Conservation (phyloP, 2,329 filamentous ascomycete species). For the Nigrograna mackinnonii region DNA sequence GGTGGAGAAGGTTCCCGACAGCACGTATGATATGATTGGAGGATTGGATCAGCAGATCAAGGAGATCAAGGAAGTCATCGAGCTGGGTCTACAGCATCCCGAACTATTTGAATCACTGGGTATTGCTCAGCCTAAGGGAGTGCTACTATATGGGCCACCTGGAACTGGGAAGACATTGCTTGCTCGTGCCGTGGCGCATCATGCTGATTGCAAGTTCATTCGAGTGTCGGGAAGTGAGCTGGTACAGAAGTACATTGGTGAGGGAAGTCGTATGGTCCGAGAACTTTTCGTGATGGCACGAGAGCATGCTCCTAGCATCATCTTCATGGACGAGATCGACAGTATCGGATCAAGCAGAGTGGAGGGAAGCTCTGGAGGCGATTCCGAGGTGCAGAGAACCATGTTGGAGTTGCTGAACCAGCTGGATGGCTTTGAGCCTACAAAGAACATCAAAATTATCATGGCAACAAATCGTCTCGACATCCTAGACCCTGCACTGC, state of each 20-base stretch:
- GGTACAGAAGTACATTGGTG: slow-evolving; percentile 99
- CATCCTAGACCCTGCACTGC: slow-evolving; percentile 90
- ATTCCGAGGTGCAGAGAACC: slow-evolving; percentile 96
- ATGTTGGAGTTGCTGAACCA: slow-evolving; percentile 99
- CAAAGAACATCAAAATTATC: slow-evolving; percentile 99
- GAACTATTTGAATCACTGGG: slow-evolving; percentile 99
- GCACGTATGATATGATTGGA: slow-evolving; percentile 99
- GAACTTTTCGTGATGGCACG: slow-evolving; percentile 99
- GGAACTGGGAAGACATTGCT: slow-evolving; percentile 97
- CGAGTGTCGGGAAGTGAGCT: slow-evolving; percentile 93
- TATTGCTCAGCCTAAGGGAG: slow-evolving; percentile 97
- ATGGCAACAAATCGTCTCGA: slow-evolving; percentile 99
- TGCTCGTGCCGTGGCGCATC: slow-evolving; percentile 93
- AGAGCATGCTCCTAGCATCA: slow-evolving; percentile 97
- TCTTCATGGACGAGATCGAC: slow-evolving; percentile 99
- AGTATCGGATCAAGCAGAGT: slow-evolving; percentile 97
- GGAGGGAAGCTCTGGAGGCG: slow-evolving; percentile 91
- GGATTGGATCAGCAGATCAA: slow-evolving; percentile 99
- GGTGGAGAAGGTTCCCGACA: slow-evolving; percentile 99
- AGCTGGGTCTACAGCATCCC: slow-evolving; percentile 96
- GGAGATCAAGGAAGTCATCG: slow-evolving; percentile 99
- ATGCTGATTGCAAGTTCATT: slow-evolving; percentile 99
- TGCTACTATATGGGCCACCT: slow-evolving; percentile 92
- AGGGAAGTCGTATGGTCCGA: slow-evolving; percentile 96
- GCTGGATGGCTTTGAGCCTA: slow-evolving; percentile 97